Percentiles rank a stretch among this genome's conserved stretches.
Evolutionary conservation across 208 protist genomes (phyloP).

Genomic region (Acanthamoeba triangularis): DNA sequence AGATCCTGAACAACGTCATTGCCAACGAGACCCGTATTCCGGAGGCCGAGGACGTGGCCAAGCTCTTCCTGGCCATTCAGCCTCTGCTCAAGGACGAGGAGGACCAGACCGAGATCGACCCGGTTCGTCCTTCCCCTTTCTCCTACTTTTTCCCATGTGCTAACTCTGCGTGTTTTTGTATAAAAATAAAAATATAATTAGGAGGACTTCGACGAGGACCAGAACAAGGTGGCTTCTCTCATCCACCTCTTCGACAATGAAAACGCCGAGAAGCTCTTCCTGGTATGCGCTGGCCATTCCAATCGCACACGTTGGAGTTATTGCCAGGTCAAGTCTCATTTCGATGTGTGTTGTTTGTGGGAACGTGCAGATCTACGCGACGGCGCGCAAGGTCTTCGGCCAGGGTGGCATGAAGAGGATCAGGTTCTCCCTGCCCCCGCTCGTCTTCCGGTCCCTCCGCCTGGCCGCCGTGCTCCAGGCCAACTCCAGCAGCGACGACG

Average conservation of each 20-base stretch:
- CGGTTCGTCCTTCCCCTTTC: background rate
- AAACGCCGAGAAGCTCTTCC: constrained; percentile 91
- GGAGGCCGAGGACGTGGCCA: constrained; percentile 62
- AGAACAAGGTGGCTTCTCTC: constrained; percentile 94
- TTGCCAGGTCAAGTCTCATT: background rate
- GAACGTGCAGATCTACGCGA: constrained; percentile 92
- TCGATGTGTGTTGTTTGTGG: constrained; percentile 10
- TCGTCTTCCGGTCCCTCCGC: constrained; percentile 92
- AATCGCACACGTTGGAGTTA: background rate
- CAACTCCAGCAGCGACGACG: background rate
- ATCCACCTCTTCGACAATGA: constrained; percentile 94
- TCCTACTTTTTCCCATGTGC: too few species aligned
- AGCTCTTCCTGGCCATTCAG: constrained; percentile 75
- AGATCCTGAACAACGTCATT: constrained; percentile 75
- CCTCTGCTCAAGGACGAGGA: constrained; percentile 93
- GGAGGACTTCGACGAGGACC: constrained; percentile 95
- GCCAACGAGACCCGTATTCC: constrained; percentile 33
- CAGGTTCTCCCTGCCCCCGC: constrained; percentile 92
- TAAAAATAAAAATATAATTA: too few species aligned
- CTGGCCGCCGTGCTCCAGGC: constrained; percentile 89
- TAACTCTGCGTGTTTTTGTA: too few species aligned
- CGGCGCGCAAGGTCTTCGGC: constrained; percentile 94
- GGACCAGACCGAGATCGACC: constrained; percentile 78
- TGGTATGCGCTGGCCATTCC: background rate
- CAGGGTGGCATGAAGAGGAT: constrained; percentile 94